phyloP scores from a whole-genome alignment of 306 rosid genomes.

The Corylus avellana region DNA sequence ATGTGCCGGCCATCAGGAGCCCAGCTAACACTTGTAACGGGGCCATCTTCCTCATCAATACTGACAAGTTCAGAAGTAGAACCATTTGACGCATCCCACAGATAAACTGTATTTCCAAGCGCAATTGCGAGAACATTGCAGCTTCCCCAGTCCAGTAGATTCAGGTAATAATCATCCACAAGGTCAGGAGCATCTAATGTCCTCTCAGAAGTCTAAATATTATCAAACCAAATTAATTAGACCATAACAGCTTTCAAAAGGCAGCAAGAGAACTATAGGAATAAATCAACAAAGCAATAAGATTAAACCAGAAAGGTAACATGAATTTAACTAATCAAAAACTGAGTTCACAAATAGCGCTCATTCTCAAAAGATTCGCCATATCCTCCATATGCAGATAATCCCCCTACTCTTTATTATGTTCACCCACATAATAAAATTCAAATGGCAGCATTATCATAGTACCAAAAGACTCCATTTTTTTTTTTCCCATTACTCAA shows the following conservation, averaged over 20 bases:
- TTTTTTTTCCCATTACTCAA: no score
- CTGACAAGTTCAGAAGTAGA: slow-evolving; percentile 69
- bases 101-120: slow-evolving; percentile 60
- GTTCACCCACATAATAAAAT: background rate
- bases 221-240: slow-evolving; percentile 4
- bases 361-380: no score
- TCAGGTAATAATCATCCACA: slow-evolving; percentile 72
- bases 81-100: slow-evolving; percentile 69
- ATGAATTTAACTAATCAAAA: slow-evolving; percentile 14
- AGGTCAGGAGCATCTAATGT: slow-evolving; percentile 84
- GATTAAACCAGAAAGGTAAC: background rate
- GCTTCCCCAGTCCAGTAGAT: slow-evolving; percentile 77
- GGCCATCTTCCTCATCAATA: slow-evolving; percentile 57
- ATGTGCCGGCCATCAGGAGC: slow-evolving; percentile 77
- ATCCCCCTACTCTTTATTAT: no score
- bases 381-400: no score
- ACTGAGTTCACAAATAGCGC: no score
- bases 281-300: background rate
- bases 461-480: no score
- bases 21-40: slow-evolving; percentile 73
- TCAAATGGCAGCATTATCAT: background rate
- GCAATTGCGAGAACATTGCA: slow-evolving; percentile 66
- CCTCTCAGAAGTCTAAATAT: slow-evolving; percentile 68
- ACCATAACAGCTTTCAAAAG: no score
- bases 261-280: no score